Conservation (phyloP, 768 basidiomycete species). For the Terana coerulea region DNA sequence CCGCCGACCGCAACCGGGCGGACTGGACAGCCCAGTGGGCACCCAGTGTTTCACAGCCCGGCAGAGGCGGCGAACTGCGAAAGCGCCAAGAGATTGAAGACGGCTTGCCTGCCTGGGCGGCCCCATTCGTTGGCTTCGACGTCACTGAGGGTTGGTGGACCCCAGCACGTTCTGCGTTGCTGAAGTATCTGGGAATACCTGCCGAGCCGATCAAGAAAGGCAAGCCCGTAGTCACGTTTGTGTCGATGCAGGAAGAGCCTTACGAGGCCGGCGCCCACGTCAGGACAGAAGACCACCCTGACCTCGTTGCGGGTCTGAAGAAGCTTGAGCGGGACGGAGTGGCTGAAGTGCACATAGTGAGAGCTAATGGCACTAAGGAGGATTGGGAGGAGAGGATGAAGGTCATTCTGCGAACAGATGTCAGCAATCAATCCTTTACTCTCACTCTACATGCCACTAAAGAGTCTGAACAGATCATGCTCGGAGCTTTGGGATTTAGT, state of each 20-base stretch:
- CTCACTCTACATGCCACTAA: not conserved
- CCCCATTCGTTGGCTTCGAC: conserved; percentile 40
- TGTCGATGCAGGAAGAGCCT: conserved; percentile 55
- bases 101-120: conserved; percentile 39
- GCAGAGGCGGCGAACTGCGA: conserved; percentile 13
- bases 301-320: conserved; percentile 54
- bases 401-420: conserved; percentile 65
- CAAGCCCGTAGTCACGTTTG: conserved; percentile 60
- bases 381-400: conserved; percentile 61
- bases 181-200: conserved; percentile 32
- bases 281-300: conserved; percentile 50
- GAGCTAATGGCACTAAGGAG: conserved; percentile 32
- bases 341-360: conserved; percentile 52
- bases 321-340: conserved; percentile 42
- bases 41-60: not conserved
- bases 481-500: conserved; percentile 57
- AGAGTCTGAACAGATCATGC: conserved; percentile 44
- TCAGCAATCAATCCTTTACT: conserved; percentile 31
- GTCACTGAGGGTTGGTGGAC: conserved; percentile 65
- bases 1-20: conserved; percentile 39
- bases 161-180: conserved; percentile 33
- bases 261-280: conserved; percentile 43
- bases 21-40: conserved; percentile 16
- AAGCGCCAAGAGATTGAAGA: conserved; percentile 16
- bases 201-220: conserved; percentile 30